phyloP scores from a whole-genome alignment of 306 rosid species.

The Luffa acutangula region DNA sequence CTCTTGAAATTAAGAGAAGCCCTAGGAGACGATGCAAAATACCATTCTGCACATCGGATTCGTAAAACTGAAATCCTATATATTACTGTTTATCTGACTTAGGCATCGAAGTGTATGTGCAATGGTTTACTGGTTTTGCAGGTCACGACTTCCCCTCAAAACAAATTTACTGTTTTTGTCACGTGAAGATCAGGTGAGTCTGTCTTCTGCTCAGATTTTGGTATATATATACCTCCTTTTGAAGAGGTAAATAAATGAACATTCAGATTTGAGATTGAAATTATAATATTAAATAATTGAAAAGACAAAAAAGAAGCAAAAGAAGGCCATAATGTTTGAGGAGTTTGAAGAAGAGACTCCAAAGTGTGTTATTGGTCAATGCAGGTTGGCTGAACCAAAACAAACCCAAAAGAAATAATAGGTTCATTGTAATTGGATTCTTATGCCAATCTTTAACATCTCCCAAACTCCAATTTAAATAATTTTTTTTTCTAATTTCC shows the following conservation, averaged over 20 bases:
- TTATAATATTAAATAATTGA: neutral
- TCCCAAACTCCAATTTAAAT: neutral
- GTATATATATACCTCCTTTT: too few species aligned
- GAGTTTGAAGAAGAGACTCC: neutral
- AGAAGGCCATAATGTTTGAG: neutral
- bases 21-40: too few species aligned
- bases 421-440: neutral
- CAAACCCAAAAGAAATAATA: neutral
- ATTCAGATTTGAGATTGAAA: neutral
- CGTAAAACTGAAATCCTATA: too few species aligned
- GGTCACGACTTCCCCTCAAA: too few species aligned
- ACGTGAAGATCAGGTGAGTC: too few species aligned
- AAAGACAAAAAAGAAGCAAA: neutral
- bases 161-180: too few species aligned
- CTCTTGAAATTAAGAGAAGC: too few species aligned
- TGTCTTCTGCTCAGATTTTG: too few species aligned
- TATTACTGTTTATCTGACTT: too few species aligned
- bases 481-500: neutral
- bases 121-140: too few species aligned
- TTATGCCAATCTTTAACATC: neutral
- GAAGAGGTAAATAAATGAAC: neutral
- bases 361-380: neutral
- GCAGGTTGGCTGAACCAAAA: neutral
- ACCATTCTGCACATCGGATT: too few species aligned
- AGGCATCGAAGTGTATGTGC: too few species aligned